Evolutionary conservation across 371 early-diverging fungal genomes (phyloP).

Genomic region (Mortierella sp.): DNA sequence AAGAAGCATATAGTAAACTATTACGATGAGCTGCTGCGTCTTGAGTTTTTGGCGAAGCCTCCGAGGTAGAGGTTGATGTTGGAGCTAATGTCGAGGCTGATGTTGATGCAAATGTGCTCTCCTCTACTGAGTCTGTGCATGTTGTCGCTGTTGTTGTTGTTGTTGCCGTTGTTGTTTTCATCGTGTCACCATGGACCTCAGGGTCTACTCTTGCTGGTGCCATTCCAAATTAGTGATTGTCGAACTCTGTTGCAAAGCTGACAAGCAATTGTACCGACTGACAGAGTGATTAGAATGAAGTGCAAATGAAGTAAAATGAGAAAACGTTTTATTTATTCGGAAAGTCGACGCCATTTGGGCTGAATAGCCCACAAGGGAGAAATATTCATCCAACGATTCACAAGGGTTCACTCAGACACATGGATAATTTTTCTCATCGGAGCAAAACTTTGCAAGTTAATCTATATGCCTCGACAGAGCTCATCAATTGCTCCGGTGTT

Average conservation of each 20-base stretch:
- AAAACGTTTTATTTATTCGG: background rate
- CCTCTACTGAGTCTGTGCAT: constrained; percentile 6
- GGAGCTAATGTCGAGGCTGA: background rate
- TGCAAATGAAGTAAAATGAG: background rate
- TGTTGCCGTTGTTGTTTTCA: constrained; percentile 6
- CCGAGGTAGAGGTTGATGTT: background rate
- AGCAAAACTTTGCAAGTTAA: background rate
- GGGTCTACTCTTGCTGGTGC: constrained; percentile 3
- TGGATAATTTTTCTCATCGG: no score
- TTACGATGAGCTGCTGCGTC: background rate
- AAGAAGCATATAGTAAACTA: background rate
- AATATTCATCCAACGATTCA: constrained; percentile 17
- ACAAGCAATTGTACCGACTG: background rate
- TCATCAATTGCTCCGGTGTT: no score
- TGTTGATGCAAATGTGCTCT: background rate
- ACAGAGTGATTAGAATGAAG: background rate
- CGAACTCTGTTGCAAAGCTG: background rate
- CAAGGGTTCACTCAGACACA: background rate
- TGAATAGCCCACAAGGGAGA: constrained; percentile 1
- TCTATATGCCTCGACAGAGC: no score
- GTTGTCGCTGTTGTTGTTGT: constrained; percentile 12
- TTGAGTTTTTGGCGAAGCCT: background rate
- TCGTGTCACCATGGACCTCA: constrained; percentile 13
- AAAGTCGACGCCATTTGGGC: background rate
- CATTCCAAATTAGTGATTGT: background rate